These are phyloP conservation scores for Neurospora sp. DNA, from an alignment of 495 filamentous ascomycete species.

Conservation along the genomic window DNA sequence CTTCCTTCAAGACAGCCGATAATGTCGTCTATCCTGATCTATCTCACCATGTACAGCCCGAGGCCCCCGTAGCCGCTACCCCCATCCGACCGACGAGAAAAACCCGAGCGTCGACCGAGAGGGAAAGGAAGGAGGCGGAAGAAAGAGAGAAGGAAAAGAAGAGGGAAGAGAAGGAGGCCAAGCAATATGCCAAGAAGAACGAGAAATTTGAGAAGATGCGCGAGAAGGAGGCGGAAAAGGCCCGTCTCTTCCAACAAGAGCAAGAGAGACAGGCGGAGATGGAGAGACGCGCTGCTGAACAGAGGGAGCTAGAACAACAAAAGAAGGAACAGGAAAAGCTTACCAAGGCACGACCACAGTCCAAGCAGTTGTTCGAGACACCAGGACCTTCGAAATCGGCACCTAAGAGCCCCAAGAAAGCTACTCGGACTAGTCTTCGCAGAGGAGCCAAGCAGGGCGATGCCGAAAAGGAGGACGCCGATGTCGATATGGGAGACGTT, in stretches of 20 bases:
- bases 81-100: constrained; percentile 43
- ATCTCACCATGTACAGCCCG: constrained; percentile 21
- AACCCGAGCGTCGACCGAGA: constrained; percentile 60
- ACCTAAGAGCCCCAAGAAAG: constrained; percentile 25
- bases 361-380: constrained; percentile 10
- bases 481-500: constrained; percentile 41
- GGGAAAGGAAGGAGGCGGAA: constrained; percentile 53
- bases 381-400: constrained; percentile 17
- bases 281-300: constrained; percentile 33
- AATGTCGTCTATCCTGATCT: constrained; percentile 36
- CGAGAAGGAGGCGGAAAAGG: constrained; percentile 52
- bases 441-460: constrained; percentile 36
- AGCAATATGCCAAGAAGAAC: constrained; percentile 37
- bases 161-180: constrained; percentile 39
- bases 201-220: constrained; percentile 46
- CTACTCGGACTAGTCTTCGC: constrained; percentile 38
- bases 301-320: constrained; percentile 31
- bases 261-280: constrained; percentile 41
- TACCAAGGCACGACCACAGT: constrained; percentile 2
- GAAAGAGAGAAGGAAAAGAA: constrained; percentile 50
- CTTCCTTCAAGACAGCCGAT: constrained; percentile 25
- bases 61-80: constrained; percentile 24
- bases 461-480: constrained; percentile 33
- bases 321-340: constrained; percentile 8
- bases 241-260: constrained; percentile 53